Evolutionary conservation across 176 grass and related monocot genomes (phyloP), one percentile per base, ranked within the genome.

Genomic region (Otatea glauca): DNA sequence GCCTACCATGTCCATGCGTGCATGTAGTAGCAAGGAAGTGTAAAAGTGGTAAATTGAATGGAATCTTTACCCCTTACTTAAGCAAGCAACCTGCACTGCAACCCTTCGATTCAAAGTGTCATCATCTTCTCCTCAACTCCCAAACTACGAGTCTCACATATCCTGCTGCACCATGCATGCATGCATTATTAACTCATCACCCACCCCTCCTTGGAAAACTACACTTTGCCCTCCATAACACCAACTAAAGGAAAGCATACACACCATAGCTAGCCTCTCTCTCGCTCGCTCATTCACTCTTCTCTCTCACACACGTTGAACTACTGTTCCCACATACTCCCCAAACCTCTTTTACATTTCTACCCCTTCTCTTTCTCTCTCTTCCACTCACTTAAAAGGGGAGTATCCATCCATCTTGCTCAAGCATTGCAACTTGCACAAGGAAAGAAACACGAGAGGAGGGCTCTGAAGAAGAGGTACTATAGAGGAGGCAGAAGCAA

Each of bases 181-280:
- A 83, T 64, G 25, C 83, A 86, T 89, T 65, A 85, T 76, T 85
- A 70, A 70, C 54, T 85, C 77, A 85, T 86, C 76, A 86, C 71
- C 76, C 54, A 78, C 24, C 51, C 16, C 5, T 54, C 7, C 16
- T 20, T 0, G 2, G 16, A 5, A 53, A 53, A 7, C 51, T 18
- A 39, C 78, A 16, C 78, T 90, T 82, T 72, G 65, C 78, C 24
- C 72, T 76, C 61, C 59, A 29, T 75, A 64, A 29, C 59, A n/a
- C 9, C 47, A 35, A 48, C 68, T 27, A 47, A 48, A 72, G 42
- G 4, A 15, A 21, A 70, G 5, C 11, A 7, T 6, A 1, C 45
- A 48, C 45, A 48, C 45, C 45, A 48, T 55, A 56, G 53, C 53
- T 56, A 21, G 59, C 29, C 63, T 68, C 4, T 39, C 27, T 66